phyloP scores from a whole-genome alignment of 108 stramenopile genomes.

The Parmales sp. region DNA sequence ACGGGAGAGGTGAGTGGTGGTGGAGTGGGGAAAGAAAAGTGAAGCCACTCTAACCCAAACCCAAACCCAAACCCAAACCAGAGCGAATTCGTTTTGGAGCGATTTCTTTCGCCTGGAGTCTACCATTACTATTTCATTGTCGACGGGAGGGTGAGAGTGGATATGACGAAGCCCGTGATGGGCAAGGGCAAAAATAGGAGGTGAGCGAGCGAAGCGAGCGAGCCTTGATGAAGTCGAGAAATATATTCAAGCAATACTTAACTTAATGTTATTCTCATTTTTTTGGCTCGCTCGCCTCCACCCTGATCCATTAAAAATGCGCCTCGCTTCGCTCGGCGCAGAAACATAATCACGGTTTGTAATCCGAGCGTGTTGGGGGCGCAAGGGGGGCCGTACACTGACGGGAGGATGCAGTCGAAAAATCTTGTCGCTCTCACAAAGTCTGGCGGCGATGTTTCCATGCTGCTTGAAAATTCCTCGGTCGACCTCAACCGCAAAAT shows the following conservation, averaged over 20 bases:
- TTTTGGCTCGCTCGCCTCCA: no score
- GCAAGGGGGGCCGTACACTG: conserved; percentile 1
- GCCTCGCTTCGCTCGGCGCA: no score
- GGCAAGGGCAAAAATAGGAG: background rate
- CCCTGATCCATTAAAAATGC: no score
- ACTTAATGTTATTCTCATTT: no score
- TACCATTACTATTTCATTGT: conserved; percentile 9
- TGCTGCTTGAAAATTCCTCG: background rate
- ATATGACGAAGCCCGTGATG: background rate
- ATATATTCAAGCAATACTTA: no score
- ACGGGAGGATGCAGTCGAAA: background rate
- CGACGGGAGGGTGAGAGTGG: background rate
- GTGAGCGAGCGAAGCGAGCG: no score
- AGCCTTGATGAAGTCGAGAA: no score
- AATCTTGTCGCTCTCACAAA: background rate
- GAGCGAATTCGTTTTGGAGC: background rate
- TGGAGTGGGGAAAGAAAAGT: background rate
- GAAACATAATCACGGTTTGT: conserved; percentile 3
- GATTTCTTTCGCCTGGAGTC: background rate
- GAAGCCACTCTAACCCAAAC: no score
- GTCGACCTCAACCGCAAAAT: background rate
- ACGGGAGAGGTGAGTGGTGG: no score
- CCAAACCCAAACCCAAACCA: no score
- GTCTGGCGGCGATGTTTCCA: background rate
- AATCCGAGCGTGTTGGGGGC: background rate